Base-by-base conservation (phyloP, 1,139 yeast genomes). In the Kodamaea ohmeri region DNA sequence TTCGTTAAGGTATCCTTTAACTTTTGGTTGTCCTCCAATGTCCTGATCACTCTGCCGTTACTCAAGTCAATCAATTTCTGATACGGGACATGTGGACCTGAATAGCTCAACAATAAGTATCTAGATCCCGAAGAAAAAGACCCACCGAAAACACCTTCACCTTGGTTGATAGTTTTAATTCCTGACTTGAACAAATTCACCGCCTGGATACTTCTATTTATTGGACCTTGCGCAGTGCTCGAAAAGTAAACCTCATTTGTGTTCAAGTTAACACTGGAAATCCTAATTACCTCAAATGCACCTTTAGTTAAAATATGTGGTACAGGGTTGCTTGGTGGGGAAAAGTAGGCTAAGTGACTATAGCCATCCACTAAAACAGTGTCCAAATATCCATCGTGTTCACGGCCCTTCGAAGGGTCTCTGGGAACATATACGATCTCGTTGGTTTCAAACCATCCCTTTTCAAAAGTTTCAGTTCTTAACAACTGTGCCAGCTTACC, bases 381-480 rank as follows among this genome's bases (percentile, higher is more conserved):
- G 49, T 77, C 82, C 35, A 77, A 67, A 47, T 76, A 77, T 0
- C 83, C 83, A 50, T 76, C 80, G 19, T 60, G 43, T 12, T 51
- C 40, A 35, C 78, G 60, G 7, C 76, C 73, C 22, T 52, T 45
- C 1, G 60, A 33, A 16, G 60, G 64, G 44, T 84, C 77, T 42
- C 76, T 75, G 6, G 96, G 95, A 28, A 92, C 71, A 52, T 64
- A 82, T 24, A 76, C 61, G 48, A 82, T 78, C 45, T 83, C 86
- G 6, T 87, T 76, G 27, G 90, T 80, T 56, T 92, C 98, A 67
- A 90, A 88, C 74, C 86, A 76, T 8, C 78, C 70, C 13, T 74
- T 64, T 33, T 70, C 63, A 3, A 68, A 65, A 2, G 46, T 45
- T 35, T 59, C 61, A 3, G 66, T 56, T 43, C 80, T 62, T 9